These are phyloP conservation scores for Grammothele lineata DNA, from an alignment of 768 basidiomycete genomes.

Conservation along the genomic window DNA sequence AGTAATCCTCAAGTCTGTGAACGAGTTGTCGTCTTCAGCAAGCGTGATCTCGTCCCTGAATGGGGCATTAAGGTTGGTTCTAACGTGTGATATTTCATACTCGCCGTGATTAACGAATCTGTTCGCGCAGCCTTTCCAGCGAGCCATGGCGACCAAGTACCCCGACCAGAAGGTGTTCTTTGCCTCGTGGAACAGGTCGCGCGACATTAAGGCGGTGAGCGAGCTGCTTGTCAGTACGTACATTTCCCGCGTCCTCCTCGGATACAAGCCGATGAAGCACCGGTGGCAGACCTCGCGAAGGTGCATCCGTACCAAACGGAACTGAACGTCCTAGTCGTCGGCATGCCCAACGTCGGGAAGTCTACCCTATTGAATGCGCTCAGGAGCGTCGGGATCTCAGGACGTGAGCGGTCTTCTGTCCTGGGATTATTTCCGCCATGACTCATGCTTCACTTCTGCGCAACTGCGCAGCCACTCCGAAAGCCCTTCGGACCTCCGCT, in stretches of 20 bases:
- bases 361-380: constrained; percentile 91
- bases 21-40: constrained; percentile 88
- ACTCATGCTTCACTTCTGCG: neutral
- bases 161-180: constrained; percentile 68
- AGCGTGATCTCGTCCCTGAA: constrained; percentile 84
- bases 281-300: constrained; percentile 72
- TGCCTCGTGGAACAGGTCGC: constrained; percentile 64
- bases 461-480: constrained; percentile 57
- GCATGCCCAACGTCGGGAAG: constrained; percentile 99
- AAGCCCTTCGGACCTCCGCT: constrained; percentile 85
- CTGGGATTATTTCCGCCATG: neutral
- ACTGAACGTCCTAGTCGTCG: constrained; percentile 87
- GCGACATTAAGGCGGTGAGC: constrained; percentile 62
- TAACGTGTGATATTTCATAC: constrained; percentile 4
- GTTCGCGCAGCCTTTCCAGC: constrained; percentile 61
- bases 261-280: too few species aligned
- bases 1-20: constrained; percentile 48
- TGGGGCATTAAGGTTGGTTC: constrained; percentile 87
- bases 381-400: constrained; percentile 79
- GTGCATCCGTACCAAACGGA: constrained; percentile 66
- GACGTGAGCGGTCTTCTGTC: constrained; percentile 65
- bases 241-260: too few species aligned
- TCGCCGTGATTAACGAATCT: neutral
- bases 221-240: constrained; percentile 72
- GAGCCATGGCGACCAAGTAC: constrained; percentile 65